These are phyloP conservation scores for Stromatinia cepivora DNA, from an alignment of 2,329 filamentous ascomycete species.

Conservation along the genomic window DNA sequence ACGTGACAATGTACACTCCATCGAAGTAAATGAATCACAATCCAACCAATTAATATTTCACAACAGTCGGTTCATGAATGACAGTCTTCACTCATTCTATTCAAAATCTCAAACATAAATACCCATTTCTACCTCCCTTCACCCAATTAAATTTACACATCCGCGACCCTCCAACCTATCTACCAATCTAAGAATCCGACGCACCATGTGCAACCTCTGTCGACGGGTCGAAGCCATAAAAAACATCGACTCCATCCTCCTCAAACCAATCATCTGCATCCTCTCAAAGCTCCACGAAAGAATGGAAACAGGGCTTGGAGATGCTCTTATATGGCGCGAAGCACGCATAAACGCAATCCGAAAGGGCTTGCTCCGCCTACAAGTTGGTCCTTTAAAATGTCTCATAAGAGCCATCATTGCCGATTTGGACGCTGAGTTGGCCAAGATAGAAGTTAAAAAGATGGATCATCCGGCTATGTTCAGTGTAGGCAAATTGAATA, in stretches of 20 bases:
- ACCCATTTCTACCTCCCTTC: background rate
- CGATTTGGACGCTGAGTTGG: background rate
- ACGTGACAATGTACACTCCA: background rate
- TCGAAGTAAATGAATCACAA: background rate
- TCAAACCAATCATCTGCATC: background rate
- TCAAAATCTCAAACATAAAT: background rate
- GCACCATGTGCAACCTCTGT: background rate
- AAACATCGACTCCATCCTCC: background rate
- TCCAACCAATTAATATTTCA: background rate
- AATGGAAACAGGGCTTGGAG: background rate
- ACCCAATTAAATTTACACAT: too few species aligned
- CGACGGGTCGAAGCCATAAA: background rate
- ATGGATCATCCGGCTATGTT: background rate
- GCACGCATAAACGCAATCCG: background rate
- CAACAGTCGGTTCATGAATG: background rate
- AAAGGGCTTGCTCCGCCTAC: background rate
- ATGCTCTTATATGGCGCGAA: background rate
- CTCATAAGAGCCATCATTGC: background rate
- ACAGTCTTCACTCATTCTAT: background rate
- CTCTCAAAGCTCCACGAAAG: background rate
- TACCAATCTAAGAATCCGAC: background rate
- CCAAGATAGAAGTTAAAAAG: background rate
- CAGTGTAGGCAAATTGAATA: background rate
- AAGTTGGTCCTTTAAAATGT: background rate
- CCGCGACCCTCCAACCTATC: too few species aligned